Conservation (phyloP, 2,329 filamentous ascomycete genomes). For the Fragosphaeria purpurea region DNA sequence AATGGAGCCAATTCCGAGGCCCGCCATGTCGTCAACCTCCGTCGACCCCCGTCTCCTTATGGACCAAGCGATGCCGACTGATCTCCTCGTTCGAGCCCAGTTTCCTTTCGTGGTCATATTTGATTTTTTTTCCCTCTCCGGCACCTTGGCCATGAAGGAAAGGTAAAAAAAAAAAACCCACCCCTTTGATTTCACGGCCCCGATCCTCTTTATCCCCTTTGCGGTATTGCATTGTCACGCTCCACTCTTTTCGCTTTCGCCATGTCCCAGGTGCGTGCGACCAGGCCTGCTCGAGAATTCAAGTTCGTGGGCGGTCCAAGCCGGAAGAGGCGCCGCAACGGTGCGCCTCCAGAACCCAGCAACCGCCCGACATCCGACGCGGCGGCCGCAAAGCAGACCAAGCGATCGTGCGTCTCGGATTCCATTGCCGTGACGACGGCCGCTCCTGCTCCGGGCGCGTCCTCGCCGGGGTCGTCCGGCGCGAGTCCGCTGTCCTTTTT, state of each 20-base stretch:
- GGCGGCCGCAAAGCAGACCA: neutral
- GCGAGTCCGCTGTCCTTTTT: too few relatives aligned
- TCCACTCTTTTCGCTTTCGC: neutral
- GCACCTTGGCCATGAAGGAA: too few relatives aligned
- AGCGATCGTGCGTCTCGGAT: neutral
- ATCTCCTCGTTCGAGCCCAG: neutral
- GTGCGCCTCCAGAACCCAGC: neutral
- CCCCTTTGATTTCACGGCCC: neutral
- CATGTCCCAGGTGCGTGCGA: constrained; percentile 1
- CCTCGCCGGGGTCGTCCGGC: too few relatives aligned
- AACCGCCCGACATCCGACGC: neutral
- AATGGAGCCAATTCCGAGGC: too few relatives aligned
- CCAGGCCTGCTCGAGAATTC: constrained; percentile 12
- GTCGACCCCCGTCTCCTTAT: too few relatives aligned
- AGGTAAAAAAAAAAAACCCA: too few relatives aligned
- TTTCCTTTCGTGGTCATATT: constrained; percentile 3
- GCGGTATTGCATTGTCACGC: too few relatives aligned
- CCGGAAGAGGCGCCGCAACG: constrained; percentile 13
- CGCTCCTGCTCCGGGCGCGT: neutral
- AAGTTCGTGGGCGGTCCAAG: constrained; percentile 17
- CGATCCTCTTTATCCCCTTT: too few relatives aligned
- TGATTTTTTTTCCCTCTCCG: neutral
- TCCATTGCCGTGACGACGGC: neutral
- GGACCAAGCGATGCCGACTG: too few relatives aligned
- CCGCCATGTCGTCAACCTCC: too few relatives aligned